phyloP scores from a whole-genome alignment of 176 grass and related monocot genomes.

The Chrysopogon serrulatus region DNA sequence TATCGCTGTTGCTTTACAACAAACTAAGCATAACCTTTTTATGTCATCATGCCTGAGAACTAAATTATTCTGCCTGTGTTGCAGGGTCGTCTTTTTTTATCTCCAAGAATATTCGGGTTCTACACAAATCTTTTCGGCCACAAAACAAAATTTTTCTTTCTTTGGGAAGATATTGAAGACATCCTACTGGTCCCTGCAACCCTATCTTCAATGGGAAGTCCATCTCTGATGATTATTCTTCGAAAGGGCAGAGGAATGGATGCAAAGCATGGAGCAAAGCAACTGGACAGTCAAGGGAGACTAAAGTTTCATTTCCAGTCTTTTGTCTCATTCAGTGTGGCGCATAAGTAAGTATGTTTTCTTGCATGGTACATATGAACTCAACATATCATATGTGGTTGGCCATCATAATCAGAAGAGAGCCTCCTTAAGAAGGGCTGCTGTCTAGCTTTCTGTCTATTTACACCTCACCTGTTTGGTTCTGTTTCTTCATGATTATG shows the following conservation, averaged over 20 bases:
- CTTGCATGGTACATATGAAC: slow-evolving; percentile 1
- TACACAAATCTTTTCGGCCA: slow-evolving; percentile 89
- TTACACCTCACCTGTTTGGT: background rate
- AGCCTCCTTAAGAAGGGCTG: background rate
- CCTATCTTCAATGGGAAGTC: slow-evolving; percentile 82
- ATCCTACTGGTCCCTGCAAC: slow-evolving; percentile 62
- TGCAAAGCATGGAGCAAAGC: slow-evolving; percentile 83
- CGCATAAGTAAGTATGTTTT: slow-evolving; percentile 64
- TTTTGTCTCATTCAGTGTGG: slow-evolving; percentile 78
- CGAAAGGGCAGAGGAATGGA: slow-evolving; percentile 78
- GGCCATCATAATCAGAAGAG: background rate
- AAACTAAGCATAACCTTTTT: background rate
- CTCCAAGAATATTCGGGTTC: slow-evolving; percentile 97
- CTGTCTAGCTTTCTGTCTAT: background rate
- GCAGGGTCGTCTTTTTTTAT: slow-evolving; percentile 90
- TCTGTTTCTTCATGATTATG: background rate
- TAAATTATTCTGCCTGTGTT: slow-evolving; percentile 24
- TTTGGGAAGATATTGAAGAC: slow-evolving; percentile 99
- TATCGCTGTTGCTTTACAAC: background rate
- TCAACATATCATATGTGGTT: background rate
- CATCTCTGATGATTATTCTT: slow-evolving; percentile 70
- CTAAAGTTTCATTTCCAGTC: slow-evolving; percentile 92
- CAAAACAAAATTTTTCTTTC: slow-evolving; percentile 99
- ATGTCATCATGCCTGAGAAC: background rate
- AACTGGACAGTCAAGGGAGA: slow-evolving; percentile 70